Percentiles rank a stretch among this genome's conserved stretches.
phyloP scores from a whole-genome alignment of 305 asterid genomes.

The Fraxinus nigra region DNA sequence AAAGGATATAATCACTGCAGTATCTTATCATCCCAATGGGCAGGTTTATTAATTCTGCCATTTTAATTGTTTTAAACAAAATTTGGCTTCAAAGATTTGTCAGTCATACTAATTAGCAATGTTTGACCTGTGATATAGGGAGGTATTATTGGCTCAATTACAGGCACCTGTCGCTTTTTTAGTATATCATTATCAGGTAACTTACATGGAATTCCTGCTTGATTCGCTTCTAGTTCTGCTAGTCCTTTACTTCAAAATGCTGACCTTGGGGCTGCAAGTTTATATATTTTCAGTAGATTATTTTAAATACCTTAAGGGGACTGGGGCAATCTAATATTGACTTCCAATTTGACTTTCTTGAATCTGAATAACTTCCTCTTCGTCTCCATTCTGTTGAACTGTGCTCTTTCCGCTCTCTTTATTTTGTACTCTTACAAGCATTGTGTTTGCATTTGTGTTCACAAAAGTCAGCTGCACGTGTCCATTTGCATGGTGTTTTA shows the following conservation, averaged over 20 bases:
- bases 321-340: background rate
- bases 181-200: constrained; percentile 52
- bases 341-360: background rate
- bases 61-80: background rate
- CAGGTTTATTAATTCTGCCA: constrained; percentile 43
- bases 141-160: constrained; percentile 70
- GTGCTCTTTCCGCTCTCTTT: background rate
- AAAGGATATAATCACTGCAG: constrained; percentile 82
- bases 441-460: background rate
- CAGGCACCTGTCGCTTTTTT: constrained; percentile 69
- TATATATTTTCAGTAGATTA: background rate
- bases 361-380: background rate
- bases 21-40: constrained; percentile 80
- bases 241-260: background rate
- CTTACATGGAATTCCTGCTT: background rate
- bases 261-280: background rate
- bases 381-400: background rate
- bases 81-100: background rate
- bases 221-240: background rate
- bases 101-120: constrained; percentile 3
- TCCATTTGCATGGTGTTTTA: background rate
- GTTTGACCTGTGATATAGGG: constrained; percentile 48
- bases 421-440: background rate
- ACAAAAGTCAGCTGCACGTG: background rate
- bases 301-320: background rate